Conservation (phyloP, 208 protist species). For the Trypanosoma theileri region DNA sequence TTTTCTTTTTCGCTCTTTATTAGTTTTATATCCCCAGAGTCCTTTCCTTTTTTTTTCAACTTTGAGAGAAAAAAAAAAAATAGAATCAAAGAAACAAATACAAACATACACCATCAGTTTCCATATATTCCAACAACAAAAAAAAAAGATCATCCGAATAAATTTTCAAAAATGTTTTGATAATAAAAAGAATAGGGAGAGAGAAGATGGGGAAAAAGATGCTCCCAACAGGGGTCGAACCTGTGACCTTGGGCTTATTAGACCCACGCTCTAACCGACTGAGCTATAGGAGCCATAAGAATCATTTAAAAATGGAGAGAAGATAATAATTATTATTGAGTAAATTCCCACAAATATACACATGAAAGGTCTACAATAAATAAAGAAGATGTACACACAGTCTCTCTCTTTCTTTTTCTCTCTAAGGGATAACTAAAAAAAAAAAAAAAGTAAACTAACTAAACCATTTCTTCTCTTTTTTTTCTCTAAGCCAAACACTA, state of each 20-base stretch:
- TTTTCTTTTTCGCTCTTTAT: too few species aligned
- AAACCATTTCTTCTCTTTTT: neutral
- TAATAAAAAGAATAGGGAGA: neutral
- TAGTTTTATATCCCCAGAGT: neutral
- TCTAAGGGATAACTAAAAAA: conserved; percentile 12
- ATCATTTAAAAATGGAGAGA: neutral
- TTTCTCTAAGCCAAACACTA: too few species aligned
- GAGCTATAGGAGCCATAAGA: neutral
- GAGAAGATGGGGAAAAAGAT: conserved; percentile 5
- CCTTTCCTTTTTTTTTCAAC: conserved; percentile 6
- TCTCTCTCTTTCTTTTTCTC: too few species aligned
- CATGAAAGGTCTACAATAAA: too few species aligned
- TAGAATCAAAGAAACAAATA: neutral
- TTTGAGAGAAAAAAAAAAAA: neutral
- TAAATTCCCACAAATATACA: too few species aligned
- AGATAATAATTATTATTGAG: too few species aligned
- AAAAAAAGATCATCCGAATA: too few species aligned
- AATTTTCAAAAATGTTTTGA: too few species aligned
- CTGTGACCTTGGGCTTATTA: conserved; percentile 7
- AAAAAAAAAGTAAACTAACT: conserved; percentile 14
- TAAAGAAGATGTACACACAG: too few species aligned
- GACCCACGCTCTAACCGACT: conserved; percentile 12
- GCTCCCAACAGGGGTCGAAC: conserved; percentile 13
- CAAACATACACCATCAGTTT: too few species aligned
- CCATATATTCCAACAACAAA: too few species aligned